Conservation (phyloP, 2,329 filamentous ascomycete species). For the Diaporthe ilicicola region DNA sequence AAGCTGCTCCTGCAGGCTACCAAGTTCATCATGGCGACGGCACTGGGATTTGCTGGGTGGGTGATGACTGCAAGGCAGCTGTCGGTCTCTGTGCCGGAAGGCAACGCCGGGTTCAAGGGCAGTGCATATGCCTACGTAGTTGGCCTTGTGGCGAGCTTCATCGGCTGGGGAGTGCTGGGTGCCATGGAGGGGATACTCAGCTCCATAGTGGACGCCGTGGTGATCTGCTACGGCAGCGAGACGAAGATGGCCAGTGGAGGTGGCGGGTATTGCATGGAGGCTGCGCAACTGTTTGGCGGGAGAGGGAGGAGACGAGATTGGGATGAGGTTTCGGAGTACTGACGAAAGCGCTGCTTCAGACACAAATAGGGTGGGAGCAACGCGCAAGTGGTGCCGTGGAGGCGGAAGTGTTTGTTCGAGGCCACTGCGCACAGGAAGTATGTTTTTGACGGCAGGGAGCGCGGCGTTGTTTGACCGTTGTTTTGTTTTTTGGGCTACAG, state of each 20-base stretch:
- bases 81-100: constrained; percentile 64
- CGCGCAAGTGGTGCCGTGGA: neutral
- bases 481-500: neutral
- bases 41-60: constrained; percentile 95
- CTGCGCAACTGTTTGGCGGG: constrained; percentile 86
- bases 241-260: constrained; percentile 71
- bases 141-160: constrained; percentile 89
- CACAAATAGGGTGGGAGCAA: neutral
- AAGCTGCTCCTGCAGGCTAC: constrained; percentile 93
- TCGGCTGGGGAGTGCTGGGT: constrained; percentile 92
- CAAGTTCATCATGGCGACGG: constrained; percentile 88
- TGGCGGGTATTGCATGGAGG: constrained; percentile 89
- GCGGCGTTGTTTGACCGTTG: constrained; percentile 26
- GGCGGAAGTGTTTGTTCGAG: neutral
- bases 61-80: constrained; percentile 88
- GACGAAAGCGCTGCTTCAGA: neutral
- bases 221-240: constrained; percentile 96
- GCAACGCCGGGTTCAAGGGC: constrained; percentile 66
- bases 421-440: neutral
- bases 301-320: constrained; percentile 37
- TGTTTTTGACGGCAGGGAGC: constrained; percentile 30
- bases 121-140: constrained; percentile 96
- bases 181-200: constrained; percentile 90
- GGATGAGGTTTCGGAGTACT: constrained; percentile 28
- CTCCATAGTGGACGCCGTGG: constrained; percentile 85